Conservation (phyloP, 2,329 filamentous ascomycete species). For the Byssoonygena ceratinophila region DNA sequence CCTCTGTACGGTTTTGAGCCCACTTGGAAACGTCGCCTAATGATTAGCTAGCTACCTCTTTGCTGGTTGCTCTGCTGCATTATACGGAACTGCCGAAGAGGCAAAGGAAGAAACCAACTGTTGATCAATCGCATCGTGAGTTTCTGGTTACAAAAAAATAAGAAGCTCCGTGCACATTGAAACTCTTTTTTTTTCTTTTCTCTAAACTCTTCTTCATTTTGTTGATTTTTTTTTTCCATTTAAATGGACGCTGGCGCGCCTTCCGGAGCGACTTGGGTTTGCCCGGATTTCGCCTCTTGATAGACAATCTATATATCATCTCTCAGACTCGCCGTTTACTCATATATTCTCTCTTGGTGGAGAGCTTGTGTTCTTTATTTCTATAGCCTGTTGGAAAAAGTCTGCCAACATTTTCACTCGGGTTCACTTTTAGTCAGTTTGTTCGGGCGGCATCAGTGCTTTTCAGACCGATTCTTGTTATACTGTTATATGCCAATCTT, state of each 20-base stretch:
- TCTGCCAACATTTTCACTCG: not conserved
- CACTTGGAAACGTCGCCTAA: not conserved
- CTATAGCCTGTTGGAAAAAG: not conserved
- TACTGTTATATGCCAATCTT: not conserved
- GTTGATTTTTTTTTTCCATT: not conserved
- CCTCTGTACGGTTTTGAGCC: not conserved
- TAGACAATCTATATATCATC: not conserved
- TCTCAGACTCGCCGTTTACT: not conserved
- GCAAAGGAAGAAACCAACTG: not conserved
- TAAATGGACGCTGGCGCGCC: not conserved
- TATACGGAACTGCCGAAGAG: slow-evolving; percentile 1
- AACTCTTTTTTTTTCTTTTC: not conserved
- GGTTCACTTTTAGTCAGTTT: not conserved
- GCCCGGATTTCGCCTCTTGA: not conserved
- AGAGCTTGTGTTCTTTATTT: not conserved
- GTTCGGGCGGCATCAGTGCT: slow-evolving; percentile 1
- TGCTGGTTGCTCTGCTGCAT: slow-evolving; percentile 2
- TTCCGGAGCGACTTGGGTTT: not conserved
- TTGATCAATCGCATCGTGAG: slow-evolving; percentile 6
- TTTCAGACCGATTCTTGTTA: not conserved
- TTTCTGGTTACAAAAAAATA: slow-evolving; percentile 2
- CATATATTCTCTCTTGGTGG: not conserved
- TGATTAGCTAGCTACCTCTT: not conserved
- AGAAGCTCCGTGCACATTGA: not conserved
- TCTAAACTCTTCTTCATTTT: not conserved